Conservation (phyloP, 1,284 basidiomycete species). For the Polyporus tsugae region DNA sequence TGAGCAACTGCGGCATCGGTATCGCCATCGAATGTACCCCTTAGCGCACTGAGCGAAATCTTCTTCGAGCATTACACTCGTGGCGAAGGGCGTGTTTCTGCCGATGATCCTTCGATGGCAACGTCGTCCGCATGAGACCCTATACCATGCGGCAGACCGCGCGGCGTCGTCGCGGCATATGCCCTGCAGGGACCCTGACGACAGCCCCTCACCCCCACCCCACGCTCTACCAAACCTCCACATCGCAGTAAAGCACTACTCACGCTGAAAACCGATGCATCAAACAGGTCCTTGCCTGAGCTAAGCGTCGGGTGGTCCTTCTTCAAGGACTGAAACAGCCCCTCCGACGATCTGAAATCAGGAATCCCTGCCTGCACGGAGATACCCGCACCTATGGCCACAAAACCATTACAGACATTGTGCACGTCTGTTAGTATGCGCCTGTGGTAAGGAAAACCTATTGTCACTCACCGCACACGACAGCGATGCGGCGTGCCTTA, state of each 20-base stretch:
- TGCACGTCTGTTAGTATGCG: conserved; percentile 24
- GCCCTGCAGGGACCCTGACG: conserved; percentile 11
- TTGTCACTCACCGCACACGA: conserved; percentile 79
- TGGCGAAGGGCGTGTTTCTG: conserved; percentile 7
- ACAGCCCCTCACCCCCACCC: conserved; percentile 6
- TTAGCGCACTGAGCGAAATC: conserved; percentile 2
- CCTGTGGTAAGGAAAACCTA: conserved; percentile 13
- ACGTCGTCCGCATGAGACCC: conserved; percentile 8
- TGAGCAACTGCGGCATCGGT: not conserved
- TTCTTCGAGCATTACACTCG: conserved; percentile 7
- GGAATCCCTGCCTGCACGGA: conserved; percentile 92
- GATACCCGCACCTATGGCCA: conserved; percentile 83
- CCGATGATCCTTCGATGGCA: conserved; percentile 6
- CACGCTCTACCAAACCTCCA: conserved; percentile 7
- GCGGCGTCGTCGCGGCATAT: conserved; percentile 15
- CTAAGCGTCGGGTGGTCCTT: conserved; percentile 78
- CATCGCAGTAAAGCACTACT: conserved; percentile 44
- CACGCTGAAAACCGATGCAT: conserved; percentile 90
- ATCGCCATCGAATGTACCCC: not conserved
- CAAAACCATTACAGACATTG: not conserved
- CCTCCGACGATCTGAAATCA: conserved; percentile 88
- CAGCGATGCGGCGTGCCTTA: conserved; percentile 83
- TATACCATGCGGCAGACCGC: not conserved
- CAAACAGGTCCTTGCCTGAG: conserved; percentile 91
- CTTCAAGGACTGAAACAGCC: conserved; percentile 84